Evolutionary conservation across 2,329 filamentous ascomycete genomes (phyloP).

Genomic region (Penicillium sp.): DNA sequence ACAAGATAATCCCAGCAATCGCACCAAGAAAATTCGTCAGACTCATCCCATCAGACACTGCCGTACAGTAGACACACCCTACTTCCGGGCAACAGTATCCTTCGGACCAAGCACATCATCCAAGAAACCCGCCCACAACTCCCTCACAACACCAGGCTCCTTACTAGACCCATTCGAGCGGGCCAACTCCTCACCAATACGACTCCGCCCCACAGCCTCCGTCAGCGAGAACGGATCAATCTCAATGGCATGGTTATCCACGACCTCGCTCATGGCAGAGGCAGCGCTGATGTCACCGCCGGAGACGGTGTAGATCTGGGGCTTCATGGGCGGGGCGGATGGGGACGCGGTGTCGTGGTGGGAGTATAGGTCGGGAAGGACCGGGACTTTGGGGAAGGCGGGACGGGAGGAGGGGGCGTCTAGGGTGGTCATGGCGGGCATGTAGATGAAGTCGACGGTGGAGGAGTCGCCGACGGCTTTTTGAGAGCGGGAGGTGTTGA

Average conservation of each 20-base stretch:
- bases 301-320: constrained; percentile 61
- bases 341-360: constrained; percentile 35
- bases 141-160: constrained; percentile 40
- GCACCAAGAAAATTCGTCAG: constrained; percentile 22
- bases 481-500: constrained; percentile 66
- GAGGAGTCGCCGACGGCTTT: constrained; percentile 64
- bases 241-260: constrained; percentile 62
- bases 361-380: constrained; percentile 52
- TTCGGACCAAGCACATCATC: constrained; percentile 49
- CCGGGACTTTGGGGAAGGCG: constrained; percentile 55
- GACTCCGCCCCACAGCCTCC: constrained; percentile 53
- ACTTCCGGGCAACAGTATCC: constrained; percentile 31
- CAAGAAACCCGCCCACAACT: constrained; percentile 46
- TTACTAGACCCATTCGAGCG: constrained; percentile 40
- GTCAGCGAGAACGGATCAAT: constrained; percentile 64
- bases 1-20: constrained; percentile 14
- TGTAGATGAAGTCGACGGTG: constrained; percentile 68
- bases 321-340: constrained; percentile 54
- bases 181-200: constrained; percentile 44
- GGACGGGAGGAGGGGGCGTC: constrained; percentile 43
- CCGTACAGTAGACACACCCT: constrained; percentile 6
- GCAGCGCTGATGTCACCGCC: constrained; percentile 51
- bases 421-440: constrained; percentile 59
- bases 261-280: constrained; percentile 63
- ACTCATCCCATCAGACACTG: constrained; percentile 10